phyloP scores from a whole-genome alignment of 2,329 filamentous ascomycete species.

The Pseudogymnoascus sp. region DNA sequence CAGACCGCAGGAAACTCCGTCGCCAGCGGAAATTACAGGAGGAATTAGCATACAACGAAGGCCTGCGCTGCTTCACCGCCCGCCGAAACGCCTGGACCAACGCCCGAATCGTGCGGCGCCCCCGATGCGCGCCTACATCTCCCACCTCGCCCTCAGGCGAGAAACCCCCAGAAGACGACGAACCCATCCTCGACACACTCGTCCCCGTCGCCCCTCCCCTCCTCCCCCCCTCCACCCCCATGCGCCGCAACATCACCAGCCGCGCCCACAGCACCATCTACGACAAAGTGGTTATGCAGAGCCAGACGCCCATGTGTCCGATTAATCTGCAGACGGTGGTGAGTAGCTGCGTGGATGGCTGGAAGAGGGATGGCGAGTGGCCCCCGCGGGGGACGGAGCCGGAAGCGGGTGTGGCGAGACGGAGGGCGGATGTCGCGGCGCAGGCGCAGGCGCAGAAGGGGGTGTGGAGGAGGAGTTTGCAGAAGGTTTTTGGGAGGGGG shows the following conservation, averaged over 20 bases:
- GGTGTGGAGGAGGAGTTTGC: slow-evolving; percentile 19
- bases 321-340: slow-evolving; percentile 82
- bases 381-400: slow-evolving; percentile 57
- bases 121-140: slow-evolving; percentile 28
- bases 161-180: slow-evolving; percentile 15
- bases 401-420: slow-evolving; percentile 35
- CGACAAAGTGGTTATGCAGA: slow-evolving; percentile 77
- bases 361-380: slow-evolving; percentile 93
- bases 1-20: slow-evolving; percentile 35
- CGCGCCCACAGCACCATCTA: slow-evolving; percentile 76
- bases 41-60: slow-evolving; percentile 72
- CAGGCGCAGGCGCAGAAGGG: not conserved
- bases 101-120: slow-evolving; percentile 53
- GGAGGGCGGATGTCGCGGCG: slow-evolving; percentile 8
- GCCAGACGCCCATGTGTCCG: slow-evolving; percentile 75
- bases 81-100: slow-evolving; percentile 81
- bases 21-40: slow-evolving; percentile 47
- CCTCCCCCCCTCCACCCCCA: slow-evolving; percentile 65
- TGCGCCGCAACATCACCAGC: slow-evolving; percentile 71
- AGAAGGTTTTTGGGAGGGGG: slow-evolving; percentile 21
- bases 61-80: slow-evolving; percentile 71
- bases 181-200: slow-evolving; percentile 25
- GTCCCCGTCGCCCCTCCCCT: slow-evolving; percentile 69
- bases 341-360: slow-evolving; percentile 75
- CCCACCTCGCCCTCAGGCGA: not conserved